These are phyloP conservation scores for Chloranthus sessilifolius DNA, from an alignment of 164 flowering plant species.

Conservation along the genomic window DNA sequence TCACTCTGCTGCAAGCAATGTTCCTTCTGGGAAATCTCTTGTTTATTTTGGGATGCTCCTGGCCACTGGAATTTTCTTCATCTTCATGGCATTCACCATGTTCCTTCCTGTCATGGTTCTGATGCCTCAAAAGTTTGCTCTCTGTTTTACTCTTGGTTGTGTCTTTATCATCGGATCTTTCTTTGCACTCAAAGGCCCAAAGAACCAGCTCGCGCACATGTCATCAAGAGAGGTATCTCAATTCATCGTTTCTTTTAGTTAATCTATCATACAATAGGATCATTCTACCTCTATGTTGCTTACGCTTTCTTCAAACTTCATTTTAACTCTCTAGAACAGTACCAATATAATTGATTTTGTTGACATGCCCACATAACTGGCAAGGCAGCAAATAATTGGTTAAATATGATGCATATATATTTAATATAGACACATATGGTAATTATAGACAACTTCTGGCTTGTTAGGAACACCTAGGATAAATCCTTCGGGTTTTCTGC, in stretches of 20 bases:
- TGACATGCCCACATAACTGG: too few relatives aligned
- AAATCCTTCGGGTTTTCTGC: too few relatives aligned
- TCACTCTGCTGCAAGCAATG: conserved; percentile 78
- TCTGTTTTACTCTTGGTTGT: conserved; percentile 93
- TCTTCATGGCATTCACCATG: conserved; percentile 92
- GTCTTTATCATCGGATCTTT: conserved; percentile 76
- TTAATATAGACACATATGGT: too few relatives aligned
- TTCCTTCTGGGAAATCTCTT: conserved; percentile 86
- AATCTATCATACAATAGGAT: neutral
- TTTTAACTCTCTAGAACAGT: too few relatives aligned
- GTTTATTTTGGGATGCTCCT: conserved; percentile 87
- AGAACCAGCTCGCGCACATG: conserved; percentile 90
- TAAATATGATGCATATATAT: too few relatives aligned
- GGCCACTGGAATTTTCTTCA: conserved; percentile 80
- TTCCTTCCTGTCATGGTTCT: conserved; percentile 95
- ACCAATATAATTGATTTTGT: too few relatives aligned
- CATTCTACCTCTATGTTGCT: neutral
- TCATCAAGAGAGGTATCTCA: conserved; percentile 71
- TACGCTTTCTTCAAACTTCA: neutral
- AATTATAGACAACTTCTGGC: too few relatives aligned
- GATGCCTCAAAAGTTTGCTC: conserved; percentile 95
- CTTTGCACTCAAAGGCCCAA: conserved; percentile 88
- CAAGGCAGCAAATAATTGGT: too few relatives aligned
- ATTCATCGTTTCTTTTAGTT: neutral
- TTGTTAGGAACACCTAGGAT: too few relatives aligned